phyloP scores from a whole-genome alignment of 2,329 filamentous ascomycete genomes.

The Fusarium zealandicum region DNA sequence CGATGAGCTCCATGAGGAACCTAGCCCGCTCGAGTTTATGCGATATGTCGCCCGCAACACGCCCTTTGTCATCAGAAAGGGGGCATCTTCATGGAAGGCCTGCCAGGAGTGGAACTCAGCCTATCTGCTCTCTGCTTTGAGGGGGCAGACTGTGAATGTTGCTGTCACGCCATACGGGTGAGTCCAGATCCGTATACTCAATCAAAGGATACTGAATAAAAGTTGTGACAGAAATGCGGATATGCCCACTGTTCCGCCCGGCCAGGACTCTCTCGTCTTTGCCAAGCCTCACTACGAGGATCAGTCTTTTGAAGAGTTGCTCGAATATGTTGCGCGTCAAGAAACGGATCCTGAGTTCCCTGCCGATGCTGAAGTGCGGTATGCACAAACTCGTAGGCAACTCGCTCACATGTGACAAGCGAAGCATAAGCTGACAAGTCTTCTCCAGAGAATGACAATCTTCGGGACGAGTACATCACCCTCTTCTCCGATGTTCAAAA shows the following conservation, averaged over 20 bases:
- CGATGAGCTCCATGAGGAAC: slow-evolving; percentile 68
- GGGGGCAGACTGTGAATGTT: slow-evolving; percentile 70
- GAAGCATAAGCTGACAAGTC: not conserved
- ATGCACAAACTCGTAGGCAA: slow-evolving; percentile 74
- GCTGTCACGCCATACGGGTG: slow-evolving; percentile 78
- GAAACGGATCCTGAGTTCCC: slow-evolving; percentile 52
- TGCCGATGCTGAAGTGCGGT: slow-evolving; percentile 61
- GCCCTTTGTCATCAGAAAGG: slow-evolving; percentile 75
- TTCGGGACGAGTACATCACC: slow-evolving; percentile 72
- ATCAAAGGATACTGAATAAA: not conserved
- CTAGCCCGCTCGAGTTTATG: slow-evolving; percentile 81
- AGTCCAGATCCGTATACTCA: slow-evolving; percentile 47
- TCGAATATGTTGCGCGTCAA: slow-evolving; percentile 67
- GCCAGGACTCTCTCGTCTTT: slow-evolving; percentile 56
- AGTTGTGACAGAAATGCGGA: slow-evolving; percentile 47
- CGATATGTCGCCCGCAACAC: slow-evolving; percentile 76
- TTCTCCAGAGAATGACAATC: slow-evolving; percentile 79
- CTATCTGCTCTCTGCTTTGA: slow-evolving; percentile 65
- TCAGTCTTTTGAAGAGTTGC: slow-evolving; percentile 67
- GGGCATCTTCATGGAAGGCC: slow-evolving; percentile 69
- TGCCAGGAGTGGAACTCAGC: slow-evolving; percentile 66
- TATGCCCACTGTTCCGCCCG: slow-evolving; percentile 43
- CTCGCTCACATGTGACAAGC: not conserved
- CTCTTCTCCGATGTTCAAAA: slow-evolving; percentile 69
- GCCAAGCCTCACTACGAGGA: slow-evolving; percentile 76